Evolutionary conservation across 225 moss, liverwort and hornwort genomes (phyloP).

Genomic region (Pseudoscleropodium purum): DNA sequence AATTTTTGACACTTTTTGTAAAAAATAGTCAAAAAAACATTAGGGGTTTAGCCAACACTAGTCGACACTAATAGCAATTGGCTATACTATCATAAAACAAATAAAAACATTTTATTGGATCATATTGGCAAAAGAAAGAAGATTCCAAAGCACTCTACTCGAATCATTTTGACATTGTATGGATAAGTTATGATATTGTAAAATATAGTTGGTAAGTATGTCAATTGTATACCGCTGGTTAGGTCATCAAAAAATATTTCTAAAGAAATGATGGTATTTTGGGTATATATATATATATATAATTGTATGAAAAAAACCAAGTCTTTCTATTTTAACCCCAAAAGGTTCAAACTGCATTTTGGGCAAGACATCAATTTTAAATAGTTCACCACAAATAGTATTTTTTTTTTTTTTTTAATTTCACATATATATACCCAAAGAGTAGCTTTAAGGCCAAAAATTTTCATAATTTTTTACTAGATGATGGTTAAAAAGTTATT

Average conservation of each 20-base stretch:
- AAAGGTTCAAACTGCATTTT: no score
- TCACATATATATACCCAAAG: no score
- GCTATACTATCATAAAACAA: background rate
- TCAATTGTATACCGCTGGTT: accelerated
- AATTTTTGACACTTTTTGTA: background rate
- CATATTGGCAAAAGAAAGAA: background rate
- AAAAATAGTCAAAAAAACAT: background rate
- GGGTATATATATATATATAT: no score
- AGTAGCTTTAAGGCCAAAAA: no score
- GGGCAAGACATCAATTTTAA: no score
- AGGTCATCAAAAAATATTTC: accelerated
- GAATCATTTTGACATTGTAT: background rate
- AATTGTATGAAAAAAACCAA: background rate
- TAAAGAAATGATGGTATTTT: accelerated
- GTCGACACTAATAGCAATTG: background rate
- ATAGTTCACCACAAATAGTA: no score
- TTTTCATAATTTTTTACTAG: no score
- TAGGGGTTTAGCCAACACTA: no score
- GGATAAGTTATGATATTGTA: background rate
- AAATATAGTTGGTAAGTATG: no score
- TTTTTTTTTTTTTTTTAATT: no score
- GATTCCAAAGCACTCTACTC: background rate
- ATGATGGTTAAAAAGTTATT: no score
- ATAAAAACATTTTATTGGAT: background rate
- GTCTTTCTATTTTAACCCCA: background rate